Evolutionary conservation across 345 rosid genomes (phyloP).

Genomic region (Cardiospermum halicacabum): DNA sequence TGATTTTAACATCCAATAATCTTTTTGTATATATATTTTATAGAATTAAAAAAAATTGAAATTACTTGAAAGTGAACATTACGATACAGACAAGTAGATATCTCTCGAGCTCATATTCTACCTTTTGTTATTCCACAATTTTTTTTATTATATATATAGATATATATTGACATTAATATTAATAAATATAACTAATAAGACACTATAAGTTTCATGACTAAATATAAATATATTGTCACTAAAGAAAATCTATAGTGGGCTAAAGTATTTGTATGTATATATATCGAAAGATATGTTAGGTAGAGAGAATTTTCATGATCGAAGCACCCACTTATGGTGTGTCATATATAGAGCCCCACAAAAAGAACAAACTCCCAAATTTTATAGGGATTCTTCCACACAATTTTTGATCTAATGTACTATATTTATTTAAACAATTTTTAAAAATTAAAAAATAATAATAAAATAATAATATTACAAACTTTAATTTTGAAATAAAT

Average conservation of each 20-base stretch:
- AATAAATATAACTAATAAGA: too few relatives aligned
- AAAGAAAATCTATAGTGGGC: not conserved
- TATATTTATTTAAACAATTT: not conserved
- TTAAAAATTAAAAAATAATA: too few relatives aligned
- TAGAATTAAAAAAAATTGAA: not conserved
- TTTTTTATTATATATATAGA: not conserved
- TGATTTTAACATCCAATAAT: not conserved
- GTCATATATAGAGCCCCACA: constrained; percentile 15
- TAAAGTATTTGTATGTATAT: not conserved
- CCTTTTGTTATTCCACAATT: not conserved
- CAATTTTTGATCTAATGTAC: not conserved
- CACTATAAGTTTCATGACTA: too few relatives aligned
- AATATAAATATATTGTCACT: not conserved
- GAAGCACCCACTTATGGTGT: not conserved
- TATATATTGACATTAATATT: too few relatives aligned
- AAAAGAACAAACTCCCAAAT: constrained; percentile 4
- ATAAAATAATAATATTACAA: too few relatives aligned
- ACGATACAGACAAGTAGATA: not conserved
- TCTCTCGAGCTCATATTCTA: not conserved
- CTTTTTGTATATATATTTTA: not conserved
- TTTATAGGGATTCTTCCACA: not conserved
- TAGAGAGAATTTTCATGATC: not conserved
- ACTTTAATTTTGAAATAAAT: too few relatives aligned
- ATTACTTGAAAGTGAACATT: constrained; percentile 2
- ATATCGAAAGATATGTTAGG: not conserved